Evolutionary conservation across 2,329 filamentous ascomycete species (phyloP), one percentile per base, ranked within the genome.

Genomic region (Stylonectria norvegica): DNA sequence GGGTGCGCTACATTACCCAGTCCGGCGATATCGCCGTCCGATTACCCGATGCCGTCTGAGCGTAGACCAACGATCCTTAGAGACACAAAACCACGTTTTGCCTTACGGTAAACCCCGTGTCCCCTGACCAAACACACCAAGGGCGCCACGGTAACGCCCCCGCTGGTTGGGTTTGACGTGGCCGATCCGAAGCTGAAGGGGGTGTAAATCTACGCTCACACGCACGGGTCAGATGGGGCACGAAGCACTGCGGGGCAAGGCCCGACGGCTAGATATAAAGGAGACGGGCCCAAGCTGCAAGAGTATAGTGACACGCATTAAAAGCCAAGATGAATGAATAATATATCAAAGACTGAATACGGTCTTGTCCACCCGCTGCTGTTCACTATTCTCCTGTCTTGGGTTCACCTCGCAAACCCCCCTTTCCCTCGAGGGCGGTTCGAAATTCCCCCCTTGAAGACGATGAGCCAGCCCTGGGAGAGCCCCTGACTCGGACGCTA

Each of bases 1-100:
- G 93, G 93, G 93, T 98, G 18, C 81, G 93, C 59, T 98, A 98
- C 69, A 98, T 98, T 61, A 98, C 91, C 50, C 93, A 97, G 67
- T 95, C 89, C 11, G 91, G 91, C 52, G 91, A 97, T 63, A 97
- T 97, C 62, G 89, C 91, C 18, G 90, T 97, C 45, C 79, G 91
- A 57, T 76, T 97, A 66, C 91, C 91, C n/a, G 91, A 97, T 64
- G 86, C 85, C 48, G 84, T 86, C 68, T 89, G 73, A 77, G 42
- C 31, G n/a, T n/a, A n/a, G n/a, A n/a, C n/a, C n/a, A n/a, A n/a
- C n/a, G n/a, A n/a, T n/a, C 12, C 27, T 22, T 20, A 29, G 30
- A 35, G 17, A 41, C 30, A 20, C 38, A 23, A 36, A 20, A 20
- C 35, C 31, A 38, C 17, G 30, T 47, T 43, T 37, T 32, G 12